Conservation (phyloP, 139 green algal species). For the Chlorokybus atmophyticus region DNA sequence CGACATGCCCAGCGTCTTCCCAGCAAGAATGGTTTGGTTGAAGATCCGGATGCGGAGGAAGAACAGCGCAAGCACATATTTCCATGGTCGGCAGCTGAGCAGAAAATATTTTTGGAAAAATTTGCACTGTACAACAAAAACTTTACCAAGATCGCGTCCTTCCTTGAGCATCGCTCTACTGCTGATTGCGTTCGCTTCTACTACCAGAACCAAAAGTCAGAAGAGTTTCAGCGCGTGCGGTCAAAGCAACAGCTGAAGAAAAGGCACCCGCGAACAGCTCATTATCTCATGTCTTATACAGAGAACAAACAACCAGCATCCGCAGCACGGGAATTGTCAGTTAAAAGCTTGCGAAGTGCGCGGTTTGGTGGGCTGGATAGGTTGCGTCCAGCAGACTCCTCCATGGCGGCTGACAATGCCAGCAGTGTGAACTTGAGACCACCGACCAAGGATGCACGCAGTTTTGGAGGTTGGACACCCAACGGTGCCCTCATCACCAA, state of each 20-base stretch:
- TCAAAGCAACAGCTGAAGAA: constrained; percentile 83
- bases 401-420: too few relatives aligned
- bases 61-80: constrained; percentile 13
- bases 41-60: constrained; percentile 8
- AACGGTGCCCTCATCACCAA: background rate
- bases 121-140: constrained; percentile 62
- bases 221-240: constrained; percentile 67
- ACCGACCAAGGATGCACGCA: background rate
- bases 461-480: background rate
- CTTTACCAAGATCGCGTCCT: constrained; percentile 63
- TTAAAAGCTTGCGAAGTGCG: too few relatives aligned
- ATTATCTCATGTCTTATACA: background rate
- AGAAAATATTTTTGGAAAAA: constrained; percentile 67
- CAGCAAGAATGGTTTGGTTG: constrained; percentile 19
- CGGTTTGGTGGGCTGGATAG: too few relatives aligned
- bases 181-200: constrained; percentile 78
- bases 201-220: constrained; percentile 63
- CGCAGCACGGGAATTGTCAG: background rate
- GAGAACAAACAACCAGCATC: background rate
- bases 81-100: constrained; percentile 63
- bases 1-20: constrained; percentile 1
- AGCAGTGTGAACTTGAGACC: background rate
- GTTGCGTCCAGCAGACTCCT: too few relatives aligned
- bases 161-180: constrained; percentile 50
- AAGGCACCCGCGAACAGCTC: constrained; percentile 43